Percentiles rank a stretch among this genome's conserved stretches.
Evolutionary conservation across 495 filamentous ascomycete genomes (phyloP).

Genomic region (Podospora appendiculata): DNA sequence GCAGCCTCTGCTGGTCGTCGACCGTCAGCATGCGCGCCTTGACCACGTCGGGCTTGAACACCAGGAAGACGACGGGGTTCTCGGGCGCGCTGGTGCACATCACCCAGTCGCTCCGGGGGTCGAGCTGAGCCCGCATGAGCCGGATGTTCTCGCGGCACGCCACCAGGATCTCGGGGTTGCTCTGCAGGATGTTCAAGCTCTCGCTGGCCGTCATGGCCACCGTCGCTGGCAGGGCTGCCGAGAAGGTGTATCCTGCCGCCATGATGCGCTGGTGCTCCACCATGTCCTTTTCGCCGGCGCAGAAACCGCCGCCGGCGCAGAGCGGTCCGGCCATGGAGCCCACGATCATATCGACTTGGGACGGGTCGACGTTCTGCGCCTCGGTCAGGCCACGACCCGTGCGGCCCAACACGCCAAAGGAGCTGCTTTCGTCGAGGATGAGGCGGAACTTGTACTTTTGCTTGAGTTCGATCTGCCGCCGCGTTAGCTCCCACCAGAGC

Average conservation of each 20-base stretch:
- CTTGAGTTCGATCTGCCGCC: constrained; percentile 64
- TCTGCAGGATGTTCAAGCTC: constrained; percentile 74
- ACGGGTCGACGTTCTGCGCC: constrained; percentile 88
- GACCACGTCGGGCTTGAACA: constrained; percentile 78
- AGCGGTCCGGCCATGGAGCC: constrained; percentile 86
- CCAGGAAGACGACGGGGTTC: constrained; percentile 79
- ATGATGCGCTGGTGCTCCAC: constrained; percentile 93
- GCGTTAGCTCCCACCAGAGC: not conserved
- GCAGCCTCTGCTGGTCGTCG: constrained; percentile 73
- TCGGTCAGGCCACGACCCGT: constrained; percentile 90
- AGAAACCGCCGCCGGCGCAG: constrained; percentile 92
- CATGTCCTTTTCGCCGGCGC: constrained; percentile 79
- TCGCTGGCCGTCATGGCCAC: constrained; percentile 91
- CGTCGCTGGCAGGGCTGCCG: constrained; percentile 87
- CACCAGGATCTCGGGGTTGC: constrained; percentile 66
- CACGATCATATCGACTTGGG: constrained; percentile 89
- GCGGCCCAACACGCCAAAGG: constrained; percentile 85
- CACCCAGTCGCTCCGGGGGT: constrained; percentile 91
- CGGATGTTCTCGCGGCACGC: constrained; percentile 75
- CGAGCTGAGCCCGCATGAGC: constrained; percentile 76
- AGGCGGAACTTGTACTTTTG: constrained; percentile 94
- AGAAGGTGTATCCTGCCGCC: constrained; percentile 85
- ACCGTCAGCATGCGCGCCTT: constrained; percentile 55
- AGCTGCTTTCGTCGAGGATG: constrained; percentile 95
- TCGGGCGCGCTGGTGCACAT: constrained; percentile 69